Evolutionary conservation across 352 stramenopile species (phyloP).

Genomic region (Phytophthora ohioensis): DNA sequence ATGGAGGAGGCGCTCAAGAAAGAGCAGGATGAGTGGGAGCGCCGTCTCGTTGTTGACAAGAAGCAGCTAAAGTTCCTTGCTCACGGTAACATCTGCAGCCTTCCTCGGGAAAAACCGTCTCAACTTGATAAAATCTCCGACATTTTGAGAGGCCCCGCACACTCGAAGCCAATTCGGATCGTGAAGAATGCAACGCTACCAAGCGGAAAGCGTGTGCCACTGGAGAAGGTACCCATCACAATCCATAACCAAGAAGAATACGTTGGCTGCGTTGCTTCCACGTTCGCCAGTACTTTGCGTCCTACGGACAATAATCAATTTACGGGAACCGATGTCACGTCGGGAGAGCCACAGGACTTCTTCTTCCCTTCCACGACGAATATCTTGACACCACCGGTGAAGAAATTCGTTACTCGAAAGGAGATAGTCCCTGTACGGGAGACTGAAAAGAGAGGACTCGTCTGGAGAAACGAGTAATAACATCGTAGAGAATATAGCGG

Average conservation of each 20-base stretch:
- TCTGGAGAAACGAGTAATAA: constrained; percentile 61
- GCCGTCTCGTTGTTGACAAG: constrained; percentile 89
- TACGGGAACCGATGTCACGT: constrained; percentile 39
- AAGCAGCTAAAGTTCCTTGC: constrained; percentile 89
- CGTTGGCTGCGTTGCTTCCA: constrained; percentile 51
- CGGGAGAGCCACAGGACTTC: constrained; percentile 61
- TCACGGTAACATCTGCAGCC: constrained; percentile 84
- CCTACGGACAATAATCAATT: constrained; percentile 51
- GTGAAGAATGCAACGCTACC: constrained; percentile 81
- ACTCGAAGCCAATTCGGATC: constrained; percentile 78
- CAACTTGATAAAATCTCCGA: constrained; percentile 85
- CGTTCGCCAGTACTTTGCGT: constrained; percentile 62
- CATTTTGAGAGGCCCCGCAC: constrained; percentile 61
- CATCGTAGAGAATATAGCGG: constrained; percentile 3
- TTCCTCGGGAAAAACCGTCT: constrained; percentile 53
- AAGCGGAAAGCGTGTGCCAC: constrained; percentile 74
- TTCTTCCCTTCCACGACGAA: constrained; percentile 65
- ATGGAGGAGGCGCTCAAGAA: constrained; percentile 75
- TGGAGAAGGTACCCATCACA: constrained; percentile 67
- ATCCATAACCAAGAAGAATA: constrained; percentile 81
- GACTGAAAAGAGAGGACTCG: constrained; percentile 53
- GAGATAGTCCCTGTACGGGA: constrained; percentile 45
- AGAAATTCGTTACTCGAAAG: constrained; percentile 64
- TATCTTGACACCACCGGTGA: constrained; percentile 66
- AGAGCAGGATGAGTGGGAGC: constrained; percentile 77